A percentile compares a stretch with the other conserved stretches of the same genome.
phyloP scores from a whole-genome alignment of 768 basidiomycete species.

The Lactarius vividus region DNA sequence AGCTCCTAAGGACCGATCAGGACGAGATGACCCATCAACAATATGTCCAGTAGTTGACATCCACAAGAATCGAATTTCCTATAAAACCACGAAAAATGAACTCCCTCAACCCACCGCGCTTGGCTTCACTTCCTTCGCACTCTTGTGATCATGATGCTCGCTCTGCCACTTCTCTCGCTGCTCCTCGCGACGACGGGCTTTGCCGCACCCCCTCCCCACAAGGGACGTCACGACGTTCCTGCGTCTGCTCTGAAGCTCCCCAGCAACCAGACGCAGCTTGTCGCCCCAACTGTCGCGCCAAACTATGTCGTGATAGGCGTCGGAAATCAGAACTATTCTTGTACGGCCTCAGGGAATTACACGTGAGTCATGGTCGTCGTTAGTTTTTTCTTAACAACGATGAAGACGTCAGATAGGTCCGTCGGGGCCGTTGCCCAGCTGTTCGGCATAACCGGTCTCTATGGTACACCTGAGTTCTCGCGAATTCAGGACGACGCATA shows the following conservation, averaged over 20 bases:
- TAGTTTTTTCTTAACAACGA: not conserved
- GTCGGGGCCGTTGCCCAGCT: conserved; percentile 20
- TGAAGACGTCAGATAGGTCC: not conserved
- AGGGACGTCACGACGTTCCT: not conserved
- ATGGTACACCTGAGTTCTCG: not conserved
- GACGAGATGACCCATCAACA: not conserved
- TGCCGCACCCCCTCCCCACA: not conserved
- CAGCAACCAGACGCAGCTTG: not conserved
- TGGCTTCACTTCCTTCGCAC: not conserved
- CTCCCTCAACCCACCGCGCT: not conserved
- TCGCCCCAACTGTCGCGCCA: not conserved
- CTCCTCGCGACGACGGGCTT: not conserved
- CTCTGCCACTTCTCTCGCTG: not conserved
- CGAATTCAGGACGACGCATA: conserved; percentile 2
- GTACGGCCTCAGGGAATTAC: not conserved
- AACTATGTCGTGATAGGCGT: not conserved
- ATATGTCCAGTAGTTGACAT: not conserved
- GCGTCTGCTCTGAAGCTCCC: not conserved
- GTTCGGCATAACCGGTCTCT: conserved; percentile 20
- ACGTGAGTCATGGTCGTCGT: conserved; percentile 2
- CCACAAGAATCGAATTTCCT: not conserved
- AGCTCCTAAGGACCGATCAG: not conserved
- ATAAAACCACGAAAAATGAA: not conserved
- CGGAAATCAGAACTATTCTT: conserved; percentile 14
- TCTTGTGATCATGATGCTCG: conserved; percentile 4